phyloP scores from a whole-genome alignment of 345 rosid genomes.

The Linum lewisii region DNA sequence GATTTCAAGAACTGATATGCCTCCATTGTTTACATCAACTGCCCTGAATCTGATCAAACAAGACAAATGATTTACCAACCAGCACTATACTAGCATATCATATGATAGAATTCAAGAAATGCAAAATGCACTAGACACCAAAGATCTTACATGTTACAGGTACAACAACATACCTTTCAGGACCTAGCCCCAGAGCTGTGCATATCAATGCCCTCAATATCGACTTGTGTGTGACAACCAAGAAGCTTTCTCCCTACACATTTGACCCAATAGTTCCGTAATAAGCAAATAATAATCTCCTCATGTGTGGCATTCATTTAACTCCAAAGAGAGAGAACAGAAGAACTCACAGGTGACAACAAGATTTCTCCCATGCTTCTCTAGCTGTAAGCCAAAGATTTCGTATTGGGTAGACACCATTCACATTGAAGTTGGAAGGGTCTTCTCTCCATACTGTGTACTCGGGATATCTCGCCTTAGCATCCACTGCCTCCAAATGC shows the following conservation, averaged over 20 bases:
- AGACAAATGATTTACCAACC: too few relatives aligned
- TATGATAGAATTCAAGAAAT: too few relatives aligned
- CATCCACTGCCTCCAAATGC: conserved; percentile 71
- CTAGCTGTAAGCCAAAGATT: conserved; percentile 46
- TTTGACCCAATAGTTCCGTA: not conserved
- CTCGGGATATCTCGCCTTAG: conserved; percentile 43
- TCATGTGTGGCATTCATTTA: not conserved
- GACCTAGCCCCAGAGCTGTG: conserved; percentile 51
- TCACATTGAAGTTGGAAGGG: conserved; percentile 44
- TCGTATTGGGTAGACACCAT: conserved; percentile 49
- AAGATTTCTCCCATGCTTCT: conserved; percentile 59
- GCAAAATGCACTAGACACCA: too few relatives aligned
- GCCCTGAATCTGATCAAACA: conserved; percentile 41
- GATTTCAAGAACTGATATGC: conserved; percentile 38
- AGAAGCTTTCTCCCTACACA: conserved; percentile 39
- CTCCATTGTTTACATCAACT: conserved; percentile 48
- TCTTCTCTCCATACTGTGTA: conserved; percentile 50
- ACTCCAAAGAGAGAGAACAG: not conserved
- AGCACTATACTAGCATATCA: too few relatives aligned
- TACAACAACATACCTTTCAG: conserved; percentile 36
- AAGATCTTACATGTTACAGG: too few relatives aligned
- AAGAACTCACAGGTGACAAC: conserved; percentile 35
- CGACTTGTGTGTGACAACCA: conserved; percentile 61
- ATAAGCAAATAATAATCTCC: not conserved
- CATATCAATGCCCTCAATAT: conserved; percentile 54